phyloP scores from a whole-genome alignment of 2,329 filamentous ascomycete species.

The Trichoderma breve region DNA sequence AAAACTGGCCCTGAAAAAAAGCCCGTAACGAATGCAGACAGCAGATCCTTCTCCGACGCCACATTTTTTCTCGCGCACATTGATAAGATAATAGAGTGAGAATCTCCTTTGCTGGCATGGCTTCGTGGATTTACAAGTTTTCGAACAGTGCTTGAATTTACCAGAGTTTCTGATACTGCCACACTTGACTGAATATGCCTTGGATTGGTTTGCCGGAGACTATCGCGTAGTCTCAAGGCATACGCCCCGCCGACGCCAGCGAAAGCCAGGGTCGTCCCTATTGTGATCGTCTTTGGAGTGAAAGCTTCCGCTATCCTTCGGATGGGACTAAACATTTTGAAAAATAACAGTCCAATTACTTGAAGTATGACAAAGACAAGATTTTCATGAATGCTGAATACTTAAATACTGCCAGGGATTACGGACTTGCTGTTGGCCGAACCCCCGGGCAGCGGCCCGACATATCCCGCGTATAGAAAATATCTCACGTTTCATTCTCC shows the following conservation, averaged over 20 bases:
- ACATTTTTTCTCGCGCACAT: neutral
- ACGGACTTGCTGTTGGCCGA: neutral
- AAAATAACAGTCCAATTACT: no score
- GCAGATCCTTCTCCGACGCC: neutral
- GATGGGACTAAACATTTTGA: neutral
- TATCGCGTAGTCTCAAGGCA: neutral
- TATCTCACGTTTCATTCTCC: neutral
- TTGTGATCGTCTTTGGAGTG: neutral
- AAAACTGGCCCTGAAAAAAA: constrained; percentile 11
- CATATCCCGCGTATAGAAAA: neutral
- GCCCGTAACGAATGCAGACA: neutral
- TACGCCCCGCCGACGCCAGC: neutral
- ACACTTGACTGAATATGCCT: neutral
- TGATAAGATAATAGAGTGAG: neutral
- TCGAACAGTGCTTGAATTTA: neutral
- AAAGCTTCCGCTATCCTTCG: neutral
- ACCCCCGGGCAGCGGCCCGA: neutral
- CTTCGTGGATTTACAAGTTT: neutral
- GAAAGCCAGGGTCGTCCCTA: neutral
- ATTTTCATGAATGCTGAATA: neutral
- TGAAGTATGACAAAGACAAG: no score
- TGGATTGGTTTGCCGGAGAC: neutral
- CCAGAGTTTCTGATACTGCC: neutral
- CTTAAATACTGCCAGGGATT: neutral
- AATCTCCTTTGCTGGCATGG: neutral